Conservation (phyloP, 148 eudicot genomes). For the Tetragonia tetragonoides region DNA sequence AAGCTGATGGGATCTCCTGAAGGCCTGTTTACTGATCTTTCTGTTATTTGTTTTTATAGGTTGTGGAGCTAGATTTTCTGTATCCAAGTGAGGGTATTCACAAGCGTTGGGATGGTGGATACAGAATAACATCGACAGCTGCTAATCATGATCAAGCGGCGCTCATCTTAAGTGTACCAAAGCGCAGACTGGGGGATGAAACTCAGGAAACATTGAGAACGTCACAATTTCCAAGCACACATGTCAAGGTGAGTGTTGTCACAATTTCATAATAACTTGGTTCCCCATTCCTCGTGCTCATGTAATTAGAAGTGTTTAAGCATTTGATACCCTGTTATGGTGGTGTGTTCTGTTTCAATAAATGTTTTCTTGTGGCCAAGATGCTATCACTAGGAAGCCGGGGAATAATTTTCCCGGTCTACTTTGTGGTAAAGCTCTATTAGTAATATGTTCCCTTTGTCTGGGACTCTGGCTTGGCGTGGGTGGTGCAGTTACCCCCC, state of each 20-base stretch:
- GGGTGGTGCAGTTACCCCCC: too few relatives aligned
- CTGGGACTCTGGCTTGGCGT: too few relatives aligned
- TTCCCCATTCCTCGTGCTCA: too few relatives aligned
- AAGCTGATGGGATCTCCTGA: constrained; percentile 2
- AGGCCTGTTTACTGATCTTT: neutral
- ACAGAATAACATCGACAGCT: constrained; percentile 73
- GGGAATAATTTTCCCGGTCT: too few relatives aligned
- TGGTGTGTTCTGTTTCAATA: neutral
- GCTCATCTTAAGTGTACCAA: constrained; percentile 80
- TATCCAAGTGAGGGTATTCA: constrained; percentile 94
- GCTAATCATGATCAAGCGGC: constrained; percentile 84
- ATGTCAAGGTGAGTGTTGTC: constrained; percentile 62
- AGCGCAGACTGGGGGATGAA: constrained; percentile 74
- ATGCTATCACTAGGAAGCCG: too few relatives aligned
- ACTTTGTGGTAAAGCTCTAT: too few relatives aligned
- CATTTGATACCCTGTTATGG: neutral
- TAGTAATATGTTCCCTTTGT: too few relatives aligned
- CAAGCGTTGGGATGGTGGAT: constrained; percentile 82
- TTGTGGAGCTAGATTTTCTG: constrained; percentile 85
- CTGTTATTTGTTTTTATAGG: constrained; percentile 37
- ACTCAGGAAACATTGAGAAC: constrained; percentile 89
- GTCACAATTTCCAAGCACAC: constrained; percentile 87
- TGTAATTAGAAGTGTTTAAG: too few relatives aligned
- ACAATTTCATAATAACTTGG: neutral
- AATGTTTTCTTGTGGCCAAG: neutral